Evolutionary conservation across 1,284 basidiomycete genomes (phyloP), one percentile per base, ranked within the genome.

Genomic region (Paramarasmius palmivorus): DNA sequence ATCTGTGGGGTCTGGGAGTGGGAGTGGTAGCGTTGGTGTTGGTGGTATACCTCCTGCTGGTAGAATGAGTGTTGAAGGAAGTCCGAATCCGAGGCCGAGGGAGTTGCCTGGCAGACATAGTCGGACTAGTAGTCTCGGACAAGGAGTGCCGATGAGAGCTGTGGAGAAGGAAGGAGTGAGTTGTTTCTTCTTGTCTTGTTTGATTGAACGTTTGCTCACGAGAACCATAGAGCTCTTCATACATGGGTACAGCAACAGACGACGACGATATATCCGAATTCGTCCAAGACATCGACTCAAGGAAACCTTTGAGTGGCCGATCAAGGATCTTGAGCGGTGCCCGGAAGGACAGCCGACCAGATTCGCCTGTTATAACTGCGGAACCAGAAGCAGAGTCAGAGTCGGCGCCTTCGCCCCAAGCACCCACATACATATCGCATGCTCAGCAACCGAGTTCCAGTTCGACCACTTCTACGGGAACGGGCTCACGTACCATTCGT

Each of bases 241-340:
- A 74, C 63, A 64, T 79, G 53, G 76, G 74, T 54, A 68, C 71
- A 3, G 73, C 73, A 39, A 79, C 79, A 12, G 86, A 90, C 55
- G 86, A 90, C 61, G 88, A 89, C 60, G 88, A 90, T 48, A 82
- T 91, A 25, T 87, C 85, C 3, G 73, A 79, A 14, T 90, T 90
- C 61, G 83, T 91, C 36, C 83, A 86, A 62, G 84, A 88, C 49
- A 89, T 90, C 44, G 87, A 88, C 59, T 68, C 77, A 23, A 74
- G 84, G 17, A 84, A 83, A 61, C 88, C 87, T 1, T 71, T 90
- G 40, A 72, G 72, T 25, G 74, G 78, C 22, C 65, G 74, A 19
- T 63, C 57, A 37, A 68, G 65, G 54, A 55, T 51, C 26, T 46
- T 68, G n/a, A n/a, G n/a, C n/a, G n/a, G n/a, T n/a, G n/a, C n/a